Conservation (phyloP, 768 basidiomycete species). For the Boletellus ananas region DNA sequence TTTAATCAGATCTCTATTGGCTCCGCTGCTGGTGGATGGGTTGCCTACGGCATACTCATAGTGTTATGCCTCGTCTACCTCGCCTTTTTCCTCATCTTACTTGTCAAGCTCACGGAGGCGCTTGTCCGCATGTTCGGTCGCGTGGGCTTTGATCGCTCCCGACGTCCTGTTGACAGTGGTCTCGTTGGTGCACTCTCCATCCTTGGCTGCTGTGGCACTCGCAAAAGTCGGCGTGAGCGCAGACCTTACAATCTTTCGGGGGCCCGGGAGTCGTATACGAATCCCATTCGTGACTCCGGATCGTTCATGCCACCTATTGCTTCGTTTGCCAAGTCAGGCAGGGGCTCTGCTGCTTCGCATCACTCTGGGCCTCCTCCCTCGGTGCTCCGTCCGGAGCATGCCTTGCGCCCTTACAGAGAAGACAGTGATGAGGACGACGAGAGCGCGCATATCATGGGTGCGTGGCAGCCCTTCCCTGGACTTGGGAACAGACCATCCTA, state of each 20-base stretch:
- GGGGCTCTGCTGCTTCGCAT: slow-evolving; percentile 33
- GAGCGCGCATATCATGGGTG: slow-evolving; percentile 84
- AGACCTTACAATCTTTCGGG: slow-evolving; percentile 25
- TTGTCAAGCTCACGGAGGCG: slow-evolving; percentile 83
- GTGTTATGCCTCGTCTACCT: slow-evolving; percentile 80
- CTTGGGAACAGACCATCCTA: slow-evolving; percentile 24
- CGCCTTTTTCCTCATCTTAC: slow-evolving; percentile 75
- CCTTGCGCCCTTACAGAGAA: slow-evolving; percentile 68
- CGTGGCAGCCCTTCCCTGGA: slow-evolving; percentile 78
- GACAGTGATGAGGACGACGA: slow-evolving; percentile 71
- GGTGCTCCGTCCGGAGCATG: slow-evolving; percentile 77
- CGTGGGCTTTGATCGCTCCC: slow-evolving; percentile 81
- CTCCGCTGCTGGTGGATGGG: slow-evolving; percentile 80
- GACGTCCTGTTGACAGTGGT: slow-evolving; percentile 77
- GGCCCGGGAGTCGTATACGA: slow-evolving; percentile 24
- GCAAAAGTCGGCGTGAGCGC: slow-evolving; percentile 32
- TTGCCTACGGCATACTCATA: slow-evolving; percentile 88
- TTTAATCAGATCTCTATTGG: slow-evolving; percentile 74
- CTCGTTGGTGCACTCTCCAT: slow-evolving; percentile 81
- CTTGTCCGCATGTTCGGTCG: slow-evolving; percentile 70
- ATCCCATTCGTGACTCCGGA: slow-evolving; percentile 37
- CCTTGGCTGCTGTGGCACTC: slow-evolving; percentile 59
- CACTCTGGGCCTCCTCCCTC: slow-evolving; percentile 56
- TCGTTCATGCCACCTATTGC: slow-evolving; percentile 47
- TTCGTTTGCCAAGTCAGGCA: slow-evolving; percentile 26